Base-by-base conservation (phyloP, 441 rosid genomes). In the Gossypium gossypioides region DNA sequence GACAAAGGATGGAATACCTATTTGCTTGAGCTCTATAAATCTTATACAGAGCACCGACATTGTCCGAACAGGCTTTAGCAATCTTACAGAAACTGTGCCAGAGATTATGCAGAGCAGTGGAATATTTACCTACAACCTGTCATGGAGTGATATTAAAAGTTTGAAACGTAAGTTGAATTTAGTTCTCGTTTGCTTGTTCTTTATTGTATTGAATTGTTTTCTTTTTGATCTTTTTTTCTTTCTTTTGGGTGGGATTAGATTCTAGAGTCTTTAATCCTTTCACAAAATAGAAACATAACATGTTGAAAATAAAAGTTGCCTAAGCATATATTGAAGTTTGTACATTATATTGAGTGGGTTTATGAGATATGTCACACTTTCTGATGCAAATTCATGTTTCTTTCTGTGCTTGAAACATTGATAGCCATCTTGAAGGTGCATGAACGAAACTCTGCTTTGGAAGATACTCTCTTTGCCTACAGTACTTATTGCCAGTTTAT, bases 21-120 rank as follows among this genome's bases (percentile, higher is more conserved):
- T 85, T 81, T 87, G 88, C 76, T 64, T 87, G 69, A 22, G 82
- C 73, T 73, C 87, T 60, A 79, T 81, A 44, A 79, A 87, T 79
- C 88, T 85, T 63, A 29, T 81, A n/a, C 78, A 75, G 54, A 72
- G 52, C 81, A 83, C 88, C 15, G 52, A 56, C 7, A 81, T 82
- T 79, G 27, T 77, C 1, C 77, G 72, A 29, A 48, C 88, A 73
- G 4, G 66, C 66, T 87, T 78, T 74, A 78, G 71, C 74, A 77
- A 70, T 67, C 77, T 73, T 70, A 55, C 79, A 22, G 34, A 40
- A 72, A 21, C 73, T 21, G 79, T 56, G 72, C 74, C 87, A 34
- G 80, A 82, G 73, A 75, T 85, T 78, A 51, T 52, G 40, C 29
- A 37, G 27, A 22, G 15, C 24, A 13, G 21, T 52, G 84, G 86